Evolutionary conservation across 2,329 filamentous ascomycete species (phyloP).

Genomic region (Neofusicoccum cordaticola): DNA sequence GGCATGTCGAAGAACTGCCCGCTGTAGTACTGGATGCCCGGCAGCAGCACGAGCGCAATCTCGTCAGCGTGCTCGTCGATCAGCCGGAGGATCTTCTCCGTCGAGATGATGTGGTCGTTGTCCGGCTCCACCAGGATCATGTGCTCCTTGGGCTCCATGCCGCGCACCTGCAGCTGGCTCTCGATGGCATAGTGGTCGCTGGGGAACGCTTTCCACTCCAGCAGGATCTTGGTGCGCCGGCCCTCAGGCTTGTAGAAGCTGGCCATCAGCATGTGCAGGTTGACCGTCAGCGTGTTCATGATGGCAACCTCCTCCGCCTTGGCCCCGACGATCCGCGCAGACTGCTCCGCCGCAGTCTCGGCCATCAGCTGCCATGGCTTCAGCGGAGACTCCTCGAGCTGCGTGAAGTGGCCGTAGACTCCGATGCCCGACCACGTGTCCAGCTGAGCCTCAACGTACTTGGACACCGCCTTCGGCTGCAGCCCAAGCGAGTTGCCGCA

Average conservation of each 20-base stretch:
- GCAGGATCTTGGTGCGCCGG: conserved; percentile 17
- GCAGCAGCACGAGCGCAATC: conserved; percentile 18
- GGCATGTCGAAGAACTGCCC: conserved; percentile 20
- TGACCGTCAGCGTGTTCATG: conserved; percentile 18
- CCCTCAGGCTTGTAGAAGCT: conserved; percentile 17
- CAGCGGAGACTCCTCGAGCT: conserved; percentile 16
- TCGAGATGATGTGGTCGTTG: conserved; percentile 17
- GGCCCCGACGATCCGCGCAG: conserved; percentile 17
- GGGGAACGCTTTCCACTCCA: conserved; percentile 19
- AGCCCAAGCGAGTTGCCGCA: conserved; percentile 19
- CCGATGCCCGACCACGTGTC: conserved; percentile 18
- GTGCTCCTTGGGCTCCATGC: conserved; percentile 13
- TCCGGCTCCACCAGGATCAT: conserved; percentile 19
- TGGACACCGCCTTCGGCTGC: conserved; percentile 17
- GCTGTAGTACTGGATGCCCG: conserved; percentile 20
- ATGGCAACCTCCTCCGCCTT: conserved; percentile 18
- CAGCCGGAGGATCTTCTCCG: conserved; percentile 15
- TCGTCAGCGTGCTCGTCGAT: conserved; percentile 18
- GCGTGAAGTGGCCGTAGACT: conserved; percentile 18
- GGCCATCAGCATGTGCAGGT: conserved; percentile 19
- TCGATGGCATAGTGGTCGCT: conserved; percentile 20
- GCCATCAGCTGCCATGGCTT: conserved; percentile 18
- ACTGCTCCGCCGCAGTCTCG: conserved; percentile 10
- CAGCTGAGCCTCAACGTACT: conserved; percentile 18
- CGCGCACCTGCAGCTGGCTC: conserved; percentile 18